Percentiles rank a stretch among this genome's conserved stretches.
These are phyloP conservation scores for Proteromonas lacertae DNA, from an alignment of 352 stramenopile species.

Conservation along the genomic window DNA sequence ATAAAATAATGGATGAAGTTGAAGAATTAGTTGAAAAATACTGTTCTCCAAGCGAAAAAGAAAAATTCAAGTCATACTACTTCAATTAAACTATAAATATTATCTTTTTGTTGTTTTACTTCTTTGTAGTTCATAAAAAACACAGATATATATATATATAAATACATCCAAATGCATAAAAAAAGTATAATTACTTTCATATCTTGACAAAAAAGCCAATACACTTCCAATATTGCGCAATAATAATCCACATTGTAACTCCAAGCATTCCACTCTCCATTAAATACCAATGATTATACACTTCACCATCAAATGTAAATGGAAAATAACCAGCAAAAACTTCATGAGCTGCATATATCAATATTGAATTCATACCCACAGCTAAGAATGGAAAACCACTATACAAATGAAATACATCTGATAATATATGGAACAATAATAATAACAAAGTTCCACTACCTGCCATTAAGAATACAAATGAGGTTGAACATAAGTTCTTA, in stretches of 20 bases:
- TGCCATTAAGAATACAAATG: conserved; percentile 20
- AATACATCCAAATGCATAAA: too few relatives aligned
- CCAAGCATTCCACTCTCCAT: too few relatives aligned
- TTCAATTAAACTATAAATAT: too few relatives aligned
- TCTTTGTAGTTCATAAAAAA: too few relatives aligned
- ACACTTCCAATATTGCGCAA: conserved; percentile 1
- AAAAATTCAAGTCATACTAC: too few relatives aligned
- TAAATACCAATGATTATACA: too few relatives aligned
- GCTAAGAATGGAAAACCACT: neutral
- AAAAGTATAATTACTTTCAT: neutral
- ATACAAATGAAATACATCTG: conserved; percentile 4
- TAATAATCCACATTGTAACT: conserved; percentile 2
- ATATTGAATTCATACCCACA: conserved; percentile 27
- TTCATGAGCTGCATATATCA: conserved; percentile 25
- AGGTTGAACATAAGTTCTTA: conserved; percentile 39
- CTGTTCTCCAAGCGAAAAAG: too few relatives aligned
- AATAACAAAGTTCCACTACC: conserved; percentile 13
- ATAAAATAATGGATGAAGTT: too few relatives aligned
- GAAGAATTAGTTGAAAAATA: too few relatives aligned
- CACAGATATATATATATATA: too few relatives aligned
- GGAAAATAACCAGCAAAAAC: conserved; percentile 6
- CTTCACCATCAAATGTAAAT: conserved; percentile 2
- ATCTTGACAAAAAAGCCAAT: conserved; percentile 3
- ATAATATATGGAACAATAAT: conserved; percentile 5
- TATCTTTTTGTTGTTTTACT: too few relatives aligned